phyloP scores from a whole-genome alignment of 2,329 filamentous ascomycete genomes.

The Lecanicillium sp. region DNA sequence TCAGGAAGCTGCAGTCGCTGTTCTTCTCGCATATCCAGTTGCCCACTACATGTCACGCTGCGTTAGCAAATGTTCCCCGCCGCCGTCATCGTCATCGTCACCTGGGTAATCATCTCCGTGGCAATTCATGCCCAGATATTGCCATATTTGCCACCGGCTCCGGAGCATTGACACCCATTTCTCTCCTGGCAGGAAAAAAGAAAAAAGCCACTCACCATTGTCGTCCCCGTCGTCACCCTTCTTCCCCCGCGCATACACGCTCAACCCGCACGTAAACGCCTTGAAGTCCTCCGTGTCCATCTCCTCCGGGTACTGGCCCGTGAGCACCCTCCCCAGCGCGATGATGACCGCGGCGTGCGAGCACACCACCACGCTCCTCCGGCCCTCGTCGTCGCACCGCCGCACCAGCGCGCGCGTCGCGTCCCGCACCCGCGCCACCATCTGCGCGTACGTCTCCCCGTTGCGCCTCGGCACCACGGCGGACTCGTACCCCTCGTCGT shows the following conservation, averaged over 20 bases:
- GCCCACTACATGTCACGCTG: slow-evolving; percentile 41
- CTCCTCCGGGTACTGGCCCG: slow-evolving; percentile 67
- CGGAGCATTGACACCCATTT: no score
- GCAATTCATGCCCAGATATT: not conserved
- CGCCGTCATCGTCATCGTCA: slow-evolving; percentile 31
- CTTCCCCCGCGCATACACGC: slow-evolving; percentile 43
- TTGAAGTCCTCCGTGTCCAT: slow-evolving; percentile 71
- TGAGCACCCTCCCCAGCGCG: slow-evolving; percentile 74
- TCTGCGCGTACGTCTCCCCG: slow-evolving; percentile 72
- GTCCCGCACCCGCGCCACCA: slow-evolving; percentile 74
- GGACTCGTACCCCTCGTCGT: slow-evolving; percentile 52
- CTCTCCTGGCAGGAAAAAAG: not conserved
- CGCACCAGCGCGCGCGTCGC: slow-evolving; percentile 65
- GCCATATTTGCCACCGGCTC: not conserved
- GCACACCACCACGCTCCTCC: slow-evolving; percentile 69
- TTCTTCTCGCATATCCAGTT: slow-evolving; percentile 77
- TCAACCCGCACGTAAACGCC: slow-evolving; percentile 78
- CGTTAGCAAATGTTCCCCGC: slow-evolving; percentile 14
- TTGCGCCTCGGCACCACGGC: slow-evolving; percentile 59
- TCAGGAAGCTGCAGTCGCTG: slow-evolving; percentile 80
- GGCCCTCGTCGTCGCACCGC: slow-evolving; percentile 64
- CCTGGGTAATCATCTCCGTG: no score
- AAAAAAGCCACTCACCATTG: slow-evolving; percentile 1
- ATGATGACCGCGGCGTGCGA: slow-evolving; percentile 89
- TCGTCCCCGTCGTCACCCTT: not conserved